These are phyloP conservation scores for Amorphotheca resinae DNA, from an alignment of 495 filamentous ascomycete species.

Conservation along the genomic window DNA sequence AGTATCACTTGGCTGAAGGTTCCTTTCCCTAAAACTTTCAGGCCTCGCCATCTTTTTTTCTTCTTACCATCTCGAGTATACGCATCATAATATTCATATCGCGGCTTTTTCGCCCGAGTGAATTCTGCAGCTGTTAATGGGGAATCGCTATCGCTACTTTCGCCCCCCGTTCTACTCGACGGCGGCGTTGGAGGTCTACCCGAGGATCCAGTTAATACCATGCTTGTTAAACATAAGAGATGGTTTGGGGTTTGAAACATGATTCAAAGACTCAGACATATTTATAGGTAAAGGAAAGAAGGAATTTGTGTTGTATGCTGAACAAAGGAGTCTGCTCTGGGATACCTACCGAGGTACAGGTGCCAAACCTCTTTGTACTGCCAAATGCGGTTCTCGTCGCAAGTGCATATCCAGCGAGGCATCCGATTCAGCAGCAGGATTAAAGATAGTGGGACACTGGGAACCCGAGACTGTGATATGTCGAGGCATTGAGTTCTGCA, in stretches of 20 bases:
- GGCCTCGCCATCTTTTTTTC: constrained; percentile 54
- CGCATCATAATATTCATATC: constrained; percentile 50
- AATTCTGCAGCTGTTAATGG: constrained; percentile 18
- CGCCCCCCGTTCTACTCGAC: constrained; percentile 37
- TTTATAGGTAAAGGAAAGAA: too few relatives aligned
- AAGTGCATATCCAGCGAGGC: constrained; percentile 35
- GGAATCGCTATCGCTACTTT: constrained; percentile 27
- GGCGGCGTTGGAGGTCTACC: constrained; percentile 64
- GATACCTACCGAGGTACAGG: constrained; percentile 24
- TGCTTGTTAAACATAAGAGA: too few relatives aligned
- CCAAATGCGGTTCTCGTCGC: constrained; percentile 72
- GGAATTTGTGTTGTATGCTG: too few relatives aligned
- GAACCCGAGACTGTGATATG: constrained; percentile 60
- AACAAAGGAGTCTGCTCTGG: background rate
- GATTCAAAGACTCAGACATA: background rate
- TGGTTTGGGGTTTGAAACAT: too few relatives aligned
- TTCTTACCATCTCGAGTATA: constrained; percentile 41
- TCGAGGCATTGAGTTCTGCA: constrained; percentile 50
- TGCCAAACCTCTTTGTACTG: constrained; percentile 59
- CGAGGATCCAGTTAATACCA: background rate
- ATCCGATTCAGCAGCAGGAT: constrained; percentile 30
- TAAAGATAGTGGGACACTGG: constrained; percentile 29
- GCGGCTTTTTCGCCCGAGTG: constrained; percentile 19
- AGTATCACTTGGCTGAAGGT: constrained; percentile 92
- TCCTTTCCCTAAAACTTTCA: constrained; percentile 76